phyloP scores from a whole-genome alignment of 148 eudicot genomes.

The Rhododendron vialii region DNA sequence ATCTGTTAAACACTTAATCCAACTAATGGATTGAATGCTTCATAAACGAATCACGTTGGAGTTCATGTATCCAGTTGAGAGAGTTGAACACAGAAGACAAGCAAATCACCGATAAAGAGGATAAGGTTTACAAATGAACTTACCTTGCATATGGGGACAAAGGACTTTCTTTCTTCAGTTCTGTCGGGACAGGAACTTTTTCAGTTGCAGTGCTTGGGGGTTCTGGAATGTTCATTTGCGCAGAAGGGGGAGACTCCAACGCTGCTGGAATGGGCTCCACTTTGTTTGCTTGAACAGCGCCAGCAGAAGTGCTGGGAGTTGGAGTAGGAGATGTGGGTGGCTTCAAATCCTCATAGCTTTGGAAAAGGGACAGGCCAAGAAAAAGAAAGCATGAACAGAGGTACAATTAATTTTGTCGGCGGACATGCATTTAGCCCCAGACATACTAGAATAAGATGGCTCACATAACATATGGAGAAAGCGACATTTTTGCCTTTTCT shows the following conservation, averaged over 20 bases:
- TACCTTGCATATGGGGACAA: constrained; percentile 26
- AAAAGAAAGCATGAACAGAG: neutral
- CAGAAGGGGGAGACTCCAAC: neutral
- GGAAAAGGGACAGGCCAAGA: neutral
- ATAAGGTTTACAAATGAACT: neutral
- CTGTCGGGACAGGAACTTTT: neutral
- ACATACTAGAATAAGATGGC: constrained; percentile 12
- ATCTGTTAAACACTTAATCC: neutral
- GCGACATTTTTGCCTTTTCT: constrained; percentile 33
- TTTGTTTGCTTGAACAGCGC: constrained; percentile 15
- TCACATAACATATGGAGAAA: constrained; percentile 72
- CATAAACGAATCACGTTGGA: neutral
- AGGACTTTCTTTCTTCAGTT: constrained; percentile 8
- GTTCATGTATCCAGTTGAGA: neutral
- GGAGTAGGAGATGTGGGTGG: constrained; percentile 70
- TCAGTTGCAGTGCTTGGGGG: constrained; percentile 15
- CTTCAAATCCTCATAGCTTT: constrained; percentile 61
- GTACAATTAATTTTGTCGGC: neutral
- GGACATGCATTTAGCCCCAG: neutral
- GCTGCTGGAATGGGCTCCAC: neutral
- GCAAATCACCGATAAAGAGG: neutral
- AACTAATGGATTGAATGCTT: neutral
- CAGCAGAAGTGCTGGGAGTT: constrained; percentile 20
- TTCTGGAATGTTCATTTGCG: constrained; percentile 9
- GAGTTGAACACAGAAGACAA: neutral